Base-by-base conservation (phyloP, 176 grass and related monocot species). In the Lolium perenne region DNA sequence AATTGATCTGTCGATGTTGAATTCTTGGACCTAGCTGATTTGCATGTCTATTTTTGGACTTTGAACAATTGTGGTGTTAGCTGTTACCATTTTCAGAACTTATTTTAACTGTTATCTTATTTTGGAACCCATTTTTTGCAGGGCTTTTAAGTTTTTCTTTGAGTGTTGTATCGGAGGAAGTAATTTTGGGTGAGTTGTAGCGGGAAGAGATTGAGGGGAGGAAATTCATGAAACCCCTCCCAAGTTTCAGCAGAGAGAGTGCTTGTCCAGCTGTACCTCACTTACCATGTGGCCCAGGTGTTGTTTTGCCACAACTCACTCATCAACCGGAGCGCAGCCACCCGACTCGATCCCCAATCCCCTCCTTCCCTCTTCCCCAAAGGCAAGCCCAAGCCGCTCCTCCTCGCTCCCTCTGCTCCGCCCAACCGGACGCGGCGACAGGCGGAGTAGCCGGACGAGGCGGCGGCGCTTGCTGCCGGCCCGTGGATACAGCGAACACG, bases 261-360 rank as follows among this genome's bases (percentile, higher is more conserved):
- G 73, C 15, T 54, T 76, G 48, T 17, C 54, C 73, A 54, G 73
- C 73, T 76, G 73, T 54, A 50, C 71, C 71, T 74, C 71, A 74
- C 72, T 76, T 53, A 76, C 72, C 47, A 76, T 76, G 48, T 54
- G 48, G 73, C 15, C 47, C 48, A 76, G 73, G 73, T 76, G 73
- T 26, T 74, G 73, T 50, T 74, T 17, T 25, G 47, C 21, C 70
- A 71, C 69, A 71, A 46, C 40, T 22, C 71, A 50, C 47, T 54
- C 73, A 74, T 74, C 73, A 76, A 76, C 22, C 73, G 32, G 48
- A 76, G 23, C 64, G 64, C 73, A 76, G 73, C 73, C 46, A 74
- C 73, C 51, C 73, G 73, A 51, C 22, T 54, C 73, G 73, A 76
- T 76, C 73, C 73, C 73, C 49, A 76, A 76, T 54, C 73, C 49